Evolutionary conservation across 176 grass and related monocot genomes (phyloP).

Genomic region (Elaeis guineensis): DNA sequence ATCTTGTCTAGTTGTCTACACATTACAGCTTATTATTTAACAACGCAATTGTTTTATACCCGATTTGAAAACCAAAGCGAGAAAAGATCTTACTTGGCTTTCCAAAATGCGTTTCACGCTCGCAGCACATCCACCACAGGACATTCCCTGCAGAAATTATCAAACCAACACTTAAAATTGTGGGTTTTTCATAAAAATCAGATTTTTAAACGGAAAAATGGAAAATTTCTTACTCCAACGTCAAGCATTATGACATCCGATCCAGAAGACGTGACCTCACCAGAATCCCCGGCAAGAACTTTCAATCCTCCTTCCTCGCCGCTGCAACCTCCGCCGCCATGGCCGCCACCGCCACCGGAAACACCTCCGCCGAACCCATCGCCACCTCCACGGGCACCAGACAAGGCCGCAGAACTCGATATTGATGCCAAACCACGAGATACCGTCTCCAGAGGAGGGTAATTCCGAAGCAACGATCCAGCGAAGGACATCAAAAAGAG

Average conservation of each 20-base stretch:
- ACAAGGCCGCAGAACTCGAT: slow-evolving; percentile 47
- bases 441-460: slow-evolving; percentile 12
- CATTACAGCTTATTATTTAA: too few relatives aligned
- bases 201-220: background rate
- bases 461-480: slow-evolving; percentile 35
- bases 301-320: slow-evolving; percentile 24
- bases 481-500: slow-evolving; percentile 54
- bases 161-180: slow-evolving; percentile 6
- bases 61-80: slow-evolving; percentile 1
- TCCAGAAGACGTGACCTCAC: slow-evolving; percentile 32
- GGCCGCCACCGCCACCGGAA: slow-evolving; percentile 16
- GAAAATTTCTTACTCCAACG: slow-evolving; percentile 52
- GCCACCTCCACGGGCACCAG: slow-evolving; percentile 32
- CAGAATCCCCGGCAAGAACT: slow-evolving; percentile 26
- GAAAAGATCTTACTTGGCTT: slow-evolving; percentile 52
- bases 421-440: slow-evolving; percentile 62
- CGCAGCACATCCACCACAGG: slow-evolving; percentile 83
- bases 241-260: slow-evolving; percentile 81
- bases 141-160: slow-evolving; percentile 67
- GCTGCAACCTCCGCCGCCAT: slow-evolving; percentile 19
- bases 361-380: slow-evolving; percentile 30
- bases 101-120: slow-evolving; percentile 91
- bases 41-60: background rate
- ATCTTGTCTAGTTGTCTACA: too few relatives aligned
- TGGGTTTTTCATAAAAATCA: background rate